Conservation (phyloP, 1,284 basidiomycete genomes). For the Rhodotorula glutinis region DNA sequence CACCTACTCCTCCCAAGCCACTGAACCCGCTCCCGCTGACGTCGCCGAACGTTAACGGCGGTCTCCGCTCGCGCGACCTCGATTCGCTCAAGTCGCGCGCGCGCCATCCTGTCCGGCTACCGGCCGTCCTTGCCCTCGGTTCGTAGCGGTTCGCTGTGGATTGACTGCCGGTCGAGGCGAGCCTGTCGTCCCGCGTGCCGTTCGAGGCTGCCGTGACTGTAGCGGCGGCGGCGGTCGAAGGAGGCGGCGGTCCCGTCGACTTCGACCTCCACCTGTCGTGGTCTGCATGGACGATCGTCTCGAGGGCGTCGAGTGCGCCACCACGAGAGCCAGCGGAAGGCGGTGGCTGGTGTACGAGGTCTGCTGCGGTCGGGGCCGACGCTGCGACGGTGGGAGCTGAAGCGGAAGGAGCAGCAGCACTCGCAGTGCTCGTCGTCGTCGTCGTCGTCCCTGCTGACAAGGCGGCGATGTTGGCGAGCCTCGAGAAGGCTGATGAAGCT, state of each 20-base stretch:
- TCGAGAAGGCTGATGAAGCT: constrained; percentile 8
- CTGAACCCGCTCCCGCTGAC: constrained; percentile 1
- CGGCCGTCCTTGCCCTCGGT: not conserved
- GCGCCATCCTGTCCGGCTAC: constrained; percentile 4
- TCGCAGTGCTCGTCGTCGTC: not conserved
- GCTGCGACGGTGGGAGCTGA: constrained; percentile 9
- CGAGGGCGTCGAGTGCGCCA: constrained; percentile 22
- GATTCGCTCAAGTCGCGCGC: constrained; percentile 19
- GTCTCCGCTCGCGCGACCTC: constrained; percentile 22
- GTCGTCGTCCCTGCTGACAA: constrained; percentile 3
- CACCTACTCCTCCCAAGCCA: not conserved
- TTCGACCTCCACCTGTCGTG: not conserved
- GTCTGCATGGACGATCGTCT: constrained; percentile 18
- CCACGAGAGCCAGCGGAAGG: not conserved
- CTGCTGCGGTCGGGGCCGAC: not conserved
- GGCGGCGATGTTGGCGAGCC: constrained; percentile 13
- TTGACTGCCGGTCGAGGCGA: too few species aligned
- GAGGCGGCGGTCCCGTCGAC: too few species aligned
- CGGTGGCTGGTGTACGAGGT: not conserved
- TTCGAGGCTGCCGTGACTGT: not conserved
- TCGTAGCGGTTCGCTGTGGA: not conserved
- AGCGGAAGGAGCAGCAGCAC: not conserved
- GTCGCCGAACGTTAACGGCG: not conserved
- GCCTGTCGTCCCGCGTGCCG: too few species aligned
- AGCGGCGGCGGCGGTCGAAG: too few species aligned